Evolutionary conservation across 176 grass and related monocot genomes (phyloP).

Genomic region (Zea luxurians): DNA sequence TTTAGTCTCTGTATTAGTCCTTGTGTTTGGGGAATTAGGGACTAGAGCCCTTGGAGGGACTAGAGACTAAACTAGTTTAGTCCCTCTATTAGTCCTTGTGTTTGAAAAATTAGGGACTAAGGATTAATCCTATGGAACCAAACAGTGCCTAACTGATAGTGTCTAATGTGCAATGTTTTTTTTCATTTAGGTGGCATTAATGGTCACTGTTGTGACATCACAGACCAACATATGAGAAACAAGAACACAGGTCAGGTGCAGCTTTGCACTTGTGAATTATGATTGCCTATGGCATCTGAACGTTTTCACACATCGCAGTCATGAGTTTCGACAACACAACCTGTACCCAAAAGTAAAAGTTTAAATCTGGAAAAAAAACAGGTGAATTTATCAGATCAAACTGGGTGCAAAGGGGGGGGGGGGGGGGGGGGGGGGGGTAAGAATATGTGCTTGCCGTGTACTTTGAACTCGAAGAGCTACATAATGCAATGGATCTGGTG

Average conservation of each 20-base stretch:
- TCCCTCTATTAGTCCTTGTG: too few species aligned
- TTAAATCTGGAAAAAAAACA: slow-evolving; percentile 9
- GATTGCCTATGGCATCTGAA: slow-evolving; percentile 13
- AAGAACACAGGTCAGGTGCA: background rate
- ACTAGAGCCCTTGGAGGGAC: too few species aligned
- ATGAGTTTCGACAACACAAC: background rate
- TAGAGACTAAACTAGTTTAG: too few species aligned
- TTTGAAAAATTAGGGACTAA: too few species aligned
- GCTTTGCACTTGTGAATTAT: background rate
- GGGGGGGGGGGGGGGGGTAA: background rate
- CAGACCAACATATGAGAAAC: background rate
- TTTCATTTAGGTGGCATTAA: background rate
- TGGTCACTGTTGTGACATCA: background rate
- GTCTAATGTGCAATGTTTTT: background rate
- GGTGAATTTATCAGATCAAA: slow-evolving; percentile 2
- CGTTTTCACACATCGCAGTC: background rate
- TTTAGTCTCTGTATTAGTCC: too few species aligned
- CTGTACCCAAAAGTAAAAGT: background rate
- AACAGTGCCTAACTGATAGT: too few species aligned
- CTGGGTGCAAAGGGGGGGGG: background rate
- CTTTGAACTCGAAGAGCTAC: too few species aligned
- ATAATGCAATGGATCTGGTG: too few species aligned
- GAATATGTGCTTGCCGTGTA: too few species aligned
- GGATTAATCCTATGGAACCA: too few species aligned
- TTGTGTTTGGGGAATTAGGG: too few species aligned